Evolutionary conservation across 208 protist genomes (phyloP), one percentile per base, ranked within the genome.

Genomic region (Tritrichomonas musculus): DNA sequence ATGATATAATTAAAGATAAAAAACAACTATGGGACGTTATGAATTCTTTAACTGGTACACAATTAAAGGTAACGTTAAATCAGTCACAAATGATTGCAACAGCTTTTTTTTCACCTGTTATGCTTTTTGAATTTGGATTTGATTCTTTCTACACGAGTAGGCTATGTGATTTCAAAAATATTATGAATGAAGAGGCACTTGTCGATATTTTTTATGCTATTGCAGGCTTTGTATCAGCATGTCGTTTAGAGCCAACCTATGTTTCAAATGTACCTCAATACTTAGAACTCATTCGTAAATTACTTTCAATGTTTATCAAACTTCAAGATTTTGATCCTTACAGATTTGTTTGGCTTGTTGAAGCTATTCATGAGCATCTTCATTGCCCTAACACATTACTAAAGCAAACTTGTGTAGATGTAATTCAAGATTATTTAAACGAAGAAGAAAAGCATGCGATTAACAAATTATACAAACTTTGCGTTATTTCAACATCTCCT

Each of bases 161-260:
- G 5, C 8, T 57, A 2, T 88, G 77, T 39, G 47, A 88, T 60
- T 88, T 88, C 27, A 39, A 25, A 20, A 88, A 57, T 39, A 30
- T 88, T 33, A 55, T 39, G 17, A 88, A 88, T 57, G 77, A 88
- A 57, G 77, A 88, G 39, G 47, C 44, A 53, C 47, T 88, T 53
- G 47, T 88, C 57, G 77, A 88, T 88, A 57, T 53, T 57, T 88
- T 88, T 57, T 88, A 88, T 30, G 77, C n/a, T 33, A 57, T 88
- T 53, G 47, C 47, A 3, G 77, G 77, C 0, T 88, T 88, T 30
- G 47, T 88, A 22, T 44, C 27, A 41, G 77, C 47, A 30, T 88
- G 77, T 17, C 27, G n/a, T 55, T 27, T 88, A 1, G 44, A 44
- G 5, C 33, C 13, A 33, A 88, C 20, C n/a, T 88, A 57, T 60